Percentiles rank a stretch among this genome's conserved stretches.
Evolutionary conservation across 2,329 filamentous ascomycete species (phyloP).

Genomic region (Leptographium lundbergii): DNA sequence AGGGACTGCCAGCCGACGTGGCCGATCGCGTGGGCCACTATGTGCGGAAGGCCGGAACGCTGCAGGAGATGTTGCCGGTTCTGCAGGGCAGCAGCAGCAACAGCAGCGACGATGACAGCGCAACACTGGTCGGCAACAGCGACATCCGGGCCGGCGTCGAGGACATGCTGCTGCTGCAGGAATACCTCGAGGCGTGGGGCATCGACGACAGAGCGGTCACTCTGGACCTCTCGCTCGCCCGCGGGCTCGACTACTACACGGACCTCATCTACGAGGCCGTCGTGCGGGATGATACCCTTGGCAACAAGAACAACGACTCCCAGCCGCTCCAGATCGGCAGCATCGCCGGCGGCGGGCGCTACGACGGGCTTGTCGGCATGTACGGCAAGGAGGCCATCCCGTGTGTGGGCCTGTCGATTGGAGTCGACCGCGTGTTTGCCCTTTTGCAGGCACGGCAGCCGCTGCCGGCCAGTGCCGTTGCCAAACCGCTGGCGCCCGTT

Average conservation of each 20-base stretch:
- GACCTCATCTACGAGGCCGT: slow-evolving; percentile 68
- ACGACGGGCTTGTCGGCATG: slow-evolving; percentile 88
- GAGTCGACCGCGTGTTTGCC: slow-evolving; percentile 86
- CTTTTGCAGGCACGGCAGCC: slow-evolving; percentile 63
- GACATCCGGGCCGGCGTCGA: slow-evolving; percentile 66
- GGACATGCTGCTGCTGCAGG: slow-evolving; percentile 69
- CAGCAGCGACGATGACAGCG: slow-evolving; percentile 36
- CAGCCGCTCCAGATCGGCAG: slow-evolving; percentile 54
- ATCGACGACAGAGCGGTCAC: slow-evolving; percentile 53
- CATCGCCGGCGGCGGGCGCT: slow-evolving; percentile 78
- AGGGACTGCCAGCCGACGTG: slow-evolving; percentile 61
- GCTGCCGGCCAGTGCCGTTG: not conserved
- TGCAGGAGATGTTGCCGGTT: slow-evolving; percentile 52
- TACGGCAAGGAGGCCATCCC: slow-evolving; percentile 77
- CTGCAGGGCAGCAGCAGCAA: slow-evolving; percentile 23
- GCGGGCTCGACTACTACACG: slow-evolving; percentile 47
- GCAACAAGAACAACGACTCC: slow-evolving; percentile 11
- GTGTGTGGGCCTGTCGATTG: slow-evolving; percentile 81
- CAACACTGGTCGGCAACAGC: slow-evolving; percentile 54
- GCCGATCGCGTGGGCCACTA: slow-evolving; percentile 81
- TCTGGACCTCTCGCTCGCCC: slow-evolving; percentile 81
- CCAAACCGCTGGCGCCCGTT: slow-evolving; percentile 39
- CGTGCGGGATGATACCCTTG: slow-evolving; percentile 16
- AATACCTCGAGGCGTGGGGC: slow-evolving; percentile 63
- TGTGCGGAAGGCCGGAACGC: slow-evolving; percentile 27